Percentiles rank a stretch among this genome's conserved stretches.
These are phyloP conservation scores for Fusarium vanettenii DNA, from an alignment of 2,329 filamentous ascomycete species.

Conservation along the genomic window DNA sequence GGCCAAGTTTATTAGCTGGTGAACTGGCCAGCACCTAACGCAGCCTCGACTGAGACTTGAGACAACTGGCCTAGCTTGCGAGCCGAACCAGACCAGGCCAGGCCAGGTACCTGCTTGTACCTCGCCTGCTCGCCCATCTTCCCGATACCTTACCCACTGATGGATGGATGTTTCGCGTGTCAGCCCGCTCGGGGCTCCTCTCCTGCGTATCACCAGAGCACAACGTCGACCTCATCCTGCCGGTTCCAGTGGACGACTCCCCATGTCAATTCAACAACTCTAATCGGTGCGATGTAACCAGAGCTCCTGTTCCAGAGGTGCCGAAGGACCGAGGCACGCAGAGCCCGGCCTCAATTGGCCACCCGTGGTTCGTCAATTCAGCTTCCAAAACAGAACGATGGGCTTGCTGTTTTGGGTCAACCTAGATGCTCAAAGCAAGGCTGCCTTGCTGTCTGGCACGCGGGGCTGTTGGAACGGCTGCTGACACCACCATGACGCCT, in stretches of 20 bases:
- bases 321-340: slow-evolving; percentile 11
- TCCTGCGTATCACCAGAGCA: slow-evolving; percentile 24
- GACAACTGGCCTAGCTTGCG: slow-evolving; percentile 23
- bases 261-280: slow-evolving; percentile 22
- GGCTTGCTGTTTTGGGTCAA: slow-evolving; percentile 15
- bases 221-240: slow-evolving; percentile 22
- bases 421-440: slow-evolving; percentile 4
- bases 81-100: background rate
- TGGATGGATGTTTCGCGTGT: slow-evolving; percentile 13
- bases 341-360: slow-evolving; percentile 11
- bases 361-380: slow-evolving; percentile 15
- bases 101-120: slow-evolving; percentile 22
- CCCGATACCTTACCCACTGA: slow-evolving; percentile 25
- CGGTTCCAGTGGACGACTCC: slow-evolving; percentile 4
- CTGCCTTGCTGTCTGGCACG: slow-evolving; percentile 31
- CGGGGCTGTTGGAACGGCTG: slow-evolving; percentile 10
- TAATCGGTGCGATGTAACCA: slow-evolving; percentile 33
- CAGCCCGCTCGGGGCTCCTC: slow-evolving; percentile 16
- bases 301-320: slow-evolving; percentile 3
- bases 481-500: slow-evolving; percentile 24
- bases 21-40: slow-evolving; percentile 14
- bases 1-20: slow-evolving; percentile 6
- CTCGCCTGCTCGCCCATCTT: slow-evolving; percentile 16
- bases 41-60: slow-evolving; percentile 28
- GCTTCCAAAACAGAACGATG: slow-evolving; percentile 12